Conservation (phyloP, 2,329 filamentous ascomycete genomes). For the Fusarium ramigenum region DNA sequence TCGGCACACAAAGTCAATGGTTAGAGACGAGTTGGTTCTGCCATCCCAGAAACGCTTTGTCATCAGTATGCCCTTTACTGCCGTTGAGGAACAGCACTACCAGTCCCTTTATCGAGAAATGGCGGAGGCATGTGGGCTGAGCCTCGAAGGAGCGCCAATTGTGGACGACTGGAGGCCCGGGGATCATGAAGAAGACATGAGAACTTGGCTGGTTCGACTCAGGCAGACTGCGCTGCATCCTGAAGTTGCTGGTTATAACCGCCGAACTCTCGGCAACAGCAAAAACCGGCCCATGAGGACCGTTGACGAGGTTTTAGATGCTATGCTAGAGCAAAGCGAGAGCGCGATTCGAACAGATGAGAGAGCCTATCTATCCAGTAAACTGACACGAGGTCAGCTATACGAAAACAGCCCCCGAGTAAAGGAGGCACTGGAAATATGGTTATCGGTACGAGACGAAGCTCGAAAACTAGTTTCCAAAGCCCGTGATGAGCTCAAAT, state of each 20-base stretch:
- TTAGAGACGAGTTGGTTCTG: conserved; percentile 80
- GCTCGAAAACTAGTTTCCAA: conserved; percentile 65
- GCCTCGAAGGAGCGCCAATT: conserved; percentile 69
- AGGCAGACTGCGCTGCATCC: conserved; percentile 88
- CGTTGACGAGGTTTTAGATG: conserved; percentile 84
- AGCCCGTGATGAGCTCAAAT: conserved; percentile 68
- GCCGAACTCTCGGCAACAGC: conserved; percentile 69
- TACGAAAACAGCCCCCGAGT: conserved; percentile 78
- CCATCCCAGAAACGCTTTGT: conserved; percentile 87
- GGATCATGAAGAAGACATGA: conserved; percentile 76
- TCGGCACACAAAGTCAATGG: conserved; percentile 84
- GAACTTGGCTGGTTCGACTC: conserved; percentile 78
- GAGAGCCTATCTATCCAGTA: conserved; percentile 69
- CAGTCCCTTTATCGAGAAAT: conserved; percentile 78
- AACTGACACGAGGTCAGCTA: conserved; percentile 78
- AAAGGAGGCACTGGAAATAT: conserved; percentile 74
- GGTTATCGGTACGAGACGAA: conserved; percentile 66
- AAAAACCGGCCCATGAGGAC: conserved; percentile 77
- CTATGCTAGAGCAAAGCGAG: conserved; percentile 91
- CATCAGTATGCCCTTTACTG: conserved; percentile 88
- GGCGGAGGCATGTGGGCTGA: conserved; percentile 74
- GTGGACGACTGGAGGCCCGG: conserved; percentile 71
- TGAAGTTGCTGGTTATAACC: conserved; percentile 75
- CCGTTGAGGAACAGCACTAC: conserved; percentile 92
- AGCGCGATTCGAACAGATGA: conserved; percentile 72